phyloP scores from a whole-genome alignment of 2,329 filamentous ascomycete genomes.

The Clathrospora elynae region DNA sequence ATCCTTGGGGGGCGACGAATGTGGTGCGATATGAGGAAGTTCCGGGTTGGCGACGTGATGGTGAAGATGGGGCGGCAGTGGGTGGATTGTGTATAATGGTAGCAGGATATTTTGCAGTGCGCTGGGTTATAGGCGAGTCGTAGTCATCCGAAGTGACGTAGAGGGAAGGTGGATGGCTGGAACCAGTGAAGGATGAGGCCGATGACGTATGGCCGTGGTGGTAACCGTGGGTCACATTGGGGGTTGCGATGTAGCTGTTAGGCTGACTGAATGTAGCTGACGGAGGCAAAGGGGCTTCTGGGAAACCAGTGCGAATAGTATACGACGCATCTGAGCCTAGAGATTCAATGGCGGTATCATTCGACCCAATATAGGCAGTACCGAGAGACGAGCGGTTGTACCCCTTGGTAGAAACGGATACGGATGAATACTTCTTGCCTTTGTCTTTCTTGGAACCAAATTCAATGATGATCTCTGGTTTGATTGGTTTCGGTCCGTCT shows the following conservation, averaged over 20 bases:
- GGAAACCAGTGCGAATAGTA: conserved; percentile 39
- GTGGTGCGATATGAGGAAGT: conserved; percentile 28
- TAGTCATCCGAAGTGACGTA: conserved; percentile 40
- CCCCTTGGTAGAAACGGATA: conserved; percentile 22
- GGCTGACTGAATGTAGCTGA: conserved; percentile 19
- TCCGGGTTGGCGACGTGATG: conserved; percentile 20
- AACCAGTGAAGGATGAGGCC: conserved; percentile 34
- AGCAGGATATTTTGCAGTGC: conserved; percentile 27
- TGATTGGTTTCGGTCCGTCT: conserved; percentile 28
- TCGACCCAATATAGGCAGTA: conserved; percentile 25
- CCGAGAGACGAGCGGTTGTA: conserved; percentile 38
- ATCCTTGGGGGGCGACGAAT: conserved; percentile 23
- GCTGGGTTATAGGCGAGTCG: conserved; percentile 32
- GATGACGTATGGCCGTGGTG: conserved; percentile 37
- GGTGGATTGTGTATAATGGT: conserved; percentile 39
- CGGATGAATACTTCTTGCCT: conserved; percentile 30
- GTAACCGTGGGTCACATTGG: conserved; percentile 26
- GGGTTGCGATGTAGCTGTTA: conserved; percentile 27
- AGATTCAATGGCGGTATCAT: conserved; percentile 36
- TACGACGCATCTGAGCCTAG: conserved; percentile 40
- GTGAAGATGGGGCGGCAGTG: conserved; percentile 22
- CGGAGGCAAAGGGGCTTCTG: conserved; percentile 34
- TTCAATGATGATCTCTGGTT: conserved; percentile 38
- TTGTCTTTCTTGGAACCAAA: conserved; percentile 34
- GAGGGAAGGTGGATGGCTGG: conserved; percentile 37